Conservation (phyloP, 768 basidiomycete genomes). For the Tricholoma sp. region DNA sequence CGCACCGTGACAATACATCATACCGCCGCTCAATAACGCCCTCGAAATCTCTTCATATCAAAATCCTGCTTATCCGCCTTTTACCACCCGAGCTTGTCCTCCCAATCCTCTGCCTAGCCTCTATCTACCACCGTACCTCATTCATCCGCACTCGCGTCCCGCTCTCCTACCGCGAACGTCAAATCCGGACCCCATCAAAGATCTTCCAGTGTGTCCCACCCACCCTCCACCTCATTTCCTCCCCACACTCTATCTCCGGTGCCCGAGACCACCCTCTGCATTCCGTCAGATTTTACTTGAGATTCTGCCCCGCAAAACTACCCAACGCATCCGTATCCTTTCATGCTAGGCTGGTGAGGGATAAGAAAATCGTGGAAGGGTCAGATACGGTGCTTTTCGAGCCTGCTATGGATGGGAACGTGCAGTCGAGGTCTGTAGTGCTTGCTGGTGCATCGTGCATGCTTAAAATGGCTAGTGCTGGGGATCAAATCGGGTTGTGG, state of each 20-base stretch:
- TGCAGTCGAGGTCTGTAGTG: background rate
- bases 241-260: background rate
- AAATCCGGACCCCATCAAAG: background rate
- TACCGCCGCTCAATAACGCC: too few relatives aligned
- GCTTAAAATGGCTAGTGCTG: background rate
- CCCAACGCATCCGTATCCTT: background rate
- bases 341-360: background rate
- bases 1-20: too few relatives aligned
- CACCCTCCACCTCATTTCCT: background rate
- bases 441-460: background rate
- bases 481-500: constrained; percentile 1
- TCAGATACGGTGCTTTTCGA: background rate
- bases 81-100: background rate
- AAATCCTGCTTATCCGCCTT: background rate
- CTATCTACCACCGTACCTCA: background rate
- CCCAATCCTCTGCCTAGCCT: background rate
- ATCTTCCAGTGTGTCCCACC: background rate
- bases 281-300: background rate
- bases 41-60: background rate
- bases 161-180: background rate
- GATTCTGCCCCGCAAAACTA: background rate
- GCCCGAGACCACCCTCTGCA: background rate
- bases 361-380: background rate
- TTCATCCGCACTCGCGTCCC: background rate
- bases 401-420: background rate